Conservation (phyloP, 441 rosid species). For the Codiaeum variegatum region DNA sequence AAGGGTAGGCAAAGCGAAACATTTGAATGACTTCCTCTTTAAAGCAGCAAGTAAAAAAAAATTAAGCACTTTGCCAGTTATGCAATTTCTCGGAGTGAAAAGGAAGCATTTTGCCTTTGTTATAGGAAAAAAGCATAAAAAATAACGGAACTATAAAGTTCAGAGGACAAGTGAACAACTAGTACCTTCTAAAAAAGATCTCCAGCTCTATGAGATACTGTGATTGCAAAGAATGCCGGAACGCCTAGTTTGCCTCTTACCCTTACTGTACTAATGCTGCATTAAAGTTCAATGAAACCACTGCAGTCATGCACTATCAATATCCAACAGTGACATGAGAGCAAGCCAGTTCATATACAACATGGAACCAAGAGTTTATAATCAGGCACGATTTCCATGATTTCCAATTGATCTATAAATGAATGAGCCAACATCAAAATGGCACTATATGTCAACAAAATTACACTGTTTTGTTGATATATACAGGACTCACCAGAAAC, state of each 20-base stretch:
- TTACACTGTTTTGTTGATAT: conserved; percentile 32
- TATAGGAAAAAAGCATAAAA: background rate
- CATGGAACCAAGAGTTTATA: conserved; percentile 3
- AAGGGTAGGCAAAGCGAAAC: background rate
- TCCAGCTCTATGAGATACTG: background rate
- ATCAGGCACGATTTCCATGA: conserved; percentile 14
- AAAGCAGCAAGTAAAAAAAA: background rate
- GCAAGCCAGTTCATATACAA: conserved; percentile 9
- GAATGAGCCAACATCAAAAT: conserved; percentile 38
- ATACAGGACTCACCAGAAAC: conserved; percentile 40
- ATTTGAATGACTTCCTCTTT: background rate
- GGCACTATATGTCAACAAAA: conserved; percentile 33
- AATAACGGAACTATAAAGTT: background rate
- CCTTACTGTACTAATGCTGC: background rate
- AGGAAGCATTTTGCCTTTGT: background rate
- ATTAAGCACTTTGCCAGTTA: background rate
- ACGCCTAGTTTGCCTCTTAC: background rate
- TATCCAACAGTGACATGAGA: background rate
- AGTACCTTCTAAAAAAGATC: background rate
- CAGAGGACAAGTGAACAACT: background rate
- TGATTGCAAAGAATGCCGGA: background rate
- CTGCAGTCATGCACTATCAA: background rate
- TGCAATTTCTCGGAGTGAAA: background rate
- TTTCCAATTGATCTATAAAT: conserved; percentile 26
- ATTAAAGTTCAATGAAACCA: background rate